Evolutionary conservation across 345 rosid species (phyloP).

Genomic region (Brassica carinata): DNA sequence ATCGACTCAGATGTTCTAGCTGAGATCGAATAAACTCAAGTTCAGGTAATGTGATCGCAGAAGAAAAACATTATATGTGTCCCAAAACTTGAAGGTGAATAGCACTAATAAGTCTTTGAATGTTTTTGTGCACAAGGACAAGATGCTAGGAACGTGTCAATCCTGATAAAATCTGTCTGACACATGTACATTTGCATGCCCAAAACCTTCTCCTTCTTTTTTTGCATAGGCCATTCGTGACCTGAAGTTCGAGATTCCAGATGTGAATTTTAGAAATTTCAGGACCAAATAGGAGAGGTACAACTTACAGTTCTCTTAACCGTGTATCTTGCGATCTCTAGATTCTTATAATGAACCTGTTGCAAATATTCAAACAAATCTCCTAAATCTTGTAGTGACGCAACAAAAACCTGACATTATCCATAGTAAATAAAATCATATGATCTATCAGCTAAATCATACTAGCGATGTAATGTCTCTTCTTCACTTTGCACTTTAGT

Average conservation of each 20-base stretch:
- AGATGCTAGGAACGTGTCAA: not conserved
- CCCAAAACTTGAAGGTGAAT: not conserved
- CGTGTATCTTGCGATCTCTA: not conserved
- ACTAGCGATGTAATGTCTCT: not conserved
- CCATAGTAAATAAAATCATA: not conserved
- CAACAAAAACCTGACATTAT: not conserved
- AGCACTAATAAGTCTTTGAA: not conserved
- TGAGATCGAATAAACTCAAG: not conserved
- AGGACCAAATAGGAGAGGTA: not conserved
- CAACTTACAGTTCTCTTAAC: not conserved
- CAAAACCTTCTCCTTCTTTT: not conserved
- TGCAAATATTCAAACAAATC: not conserved
- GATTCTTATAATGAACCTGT: not conserved
- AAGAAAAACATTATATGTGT: not conserved
- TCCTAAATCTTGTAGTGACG: not conserved
- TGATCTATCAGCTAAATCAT: not conserved
- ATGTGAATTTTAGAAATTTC: not conserved
- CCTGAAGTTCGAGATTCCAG: not conserved
- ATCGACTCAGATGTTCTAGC: not conserved
- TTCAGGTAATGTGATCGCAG: not conserved
- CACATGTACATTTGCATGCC: not conserved
- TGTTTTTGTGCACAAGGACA: not conserved
- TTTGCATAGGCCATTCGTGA: not conserved
- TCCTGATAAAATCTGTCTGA: not conserved
- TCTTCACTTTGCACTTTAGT: not conserved